Evolutionary conservation across 1,139 yeast genomes (phyloP).

Genomic region (Schizosaccharomyces versatilis): DNA sequence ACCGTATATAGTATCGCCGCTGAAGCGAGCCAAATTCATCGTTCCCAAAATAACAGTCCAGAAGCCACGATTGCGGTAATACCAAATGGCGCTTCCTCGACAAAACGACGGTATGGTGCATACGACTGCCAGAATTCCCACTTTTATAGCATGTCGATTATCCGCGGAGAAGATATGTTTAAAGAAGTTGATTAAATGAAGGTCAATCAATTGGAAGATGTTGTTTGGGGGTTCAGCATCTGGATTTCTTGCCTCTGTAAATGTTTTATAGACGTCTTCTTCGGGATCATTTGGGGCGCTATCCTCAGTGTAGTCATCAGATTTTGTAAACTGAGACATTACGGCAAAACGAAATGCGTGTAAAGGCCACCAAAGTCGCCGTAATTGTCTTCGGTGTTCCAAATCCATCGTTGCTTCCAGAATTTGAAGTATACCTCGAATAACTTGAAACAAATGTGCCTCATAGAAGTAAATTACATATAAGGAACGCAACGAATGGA

Average conservation of each 20-base stretch:
- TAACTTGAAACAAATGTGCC: slow-evolving; percentile 5
- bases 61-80: slow-evolving; percentile 17
- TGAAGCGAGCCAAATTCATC: slow-evolving; percentile 16
- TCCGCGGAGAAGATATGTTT: slow-evolving; percentile 12
- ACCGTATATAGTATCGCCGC: slow-evolving; percentile 20
- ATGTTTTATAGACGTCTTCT: slow-evolving; percentile 16
- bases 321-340: not conserved
- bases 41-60: slow-evolving; percentile 20
- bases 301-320: slow-evolving; percentile 2
- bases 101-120: slow-evolving; percentile 17
- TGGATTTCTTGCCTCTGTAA: slow-evolving; percentile 17
- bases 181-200: slow-evolving; percentile 9
- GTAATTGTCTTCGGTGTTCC: not conserved
- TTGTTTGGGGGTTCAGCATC: slow-evolving; percentile 19
- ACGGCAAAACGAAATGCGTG: not conserved
- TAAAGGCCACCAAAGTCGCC: slow-evolving; percentile 4
- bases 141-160: slow-evolving; percentile 15
- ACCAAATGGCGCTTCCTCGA: slow-evolving; percentile 16
- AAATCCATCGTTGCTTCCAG: slow-evolving; percentile 6
- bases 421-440: slow-evolving; percentile 7
- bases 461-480: slow-evolving; percentile 6
- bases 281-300: slow-evolving; percentile 11
- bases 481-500: slow-evolving; percentile 3
- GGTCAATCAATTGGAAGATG: slow-evolving; percentile 17
- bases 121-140: slow-evolving; percentile 15